These are phyloP conservation scores for Silybum marianum DNA, from an alignment of 129 eudicot species.

Conservation along the genomic window DNA sequence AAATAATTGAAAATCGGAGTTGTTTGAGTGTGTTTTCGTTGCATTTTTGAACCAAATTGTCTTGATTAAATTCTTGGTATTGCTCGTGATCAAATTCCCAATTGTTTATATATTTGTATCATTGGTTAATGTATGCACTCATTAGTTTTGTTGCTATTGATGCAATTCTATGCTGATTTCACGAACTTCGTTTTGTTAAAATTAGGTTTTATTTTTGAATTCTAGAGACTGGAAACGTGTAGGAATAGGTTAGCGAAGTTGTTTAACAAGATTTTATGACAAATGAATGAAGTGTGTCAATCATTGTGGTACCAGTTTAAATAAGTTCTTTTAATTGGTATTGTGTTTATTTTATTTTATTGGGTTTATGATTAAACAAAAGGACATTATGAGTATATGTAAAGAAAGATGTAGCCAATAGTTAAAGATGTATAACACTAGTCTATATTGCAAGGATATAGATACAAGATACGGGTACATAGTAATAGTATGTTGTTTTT, in stretches of 20 bases:
- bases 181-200: not conserved
- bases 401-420: not conserved
- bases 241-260: not conserved
- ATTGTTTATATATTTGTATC: not conserved
- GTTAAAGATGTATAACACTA: too few species aligned
- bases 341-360: not conserved
- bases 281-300: not conserved
- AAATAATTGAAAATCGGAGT: slow-evolving; percentile 5
- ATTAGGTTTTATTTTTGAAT: too few species aligned
- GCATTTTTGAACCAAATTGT: not conserved
- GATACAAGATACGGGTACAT: not conserved
- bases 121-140: not conserved
- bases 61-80: slow-evolving; percentile 14
- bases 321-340: not conserved
- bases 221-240: not conserved
- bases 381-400: not conserved
- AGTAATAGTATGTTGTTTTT: not conserved
- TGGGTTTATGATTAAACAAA: not conserved
- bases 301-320: not conserved
- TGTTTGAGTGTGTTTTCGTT: not conserved
- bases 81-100: not conserved
- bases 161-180: not conserved
- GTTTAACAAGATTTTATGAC: not conserved
- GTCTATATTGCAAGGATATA: not conserved
- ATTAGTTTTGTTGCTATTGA: not conserved